Evolutionary conservation across 371 early-diverging fungal genomes (phyloP), one percentile per base, ranked within the genome.

Genomic region (Mucor plumbeus): DNA sequence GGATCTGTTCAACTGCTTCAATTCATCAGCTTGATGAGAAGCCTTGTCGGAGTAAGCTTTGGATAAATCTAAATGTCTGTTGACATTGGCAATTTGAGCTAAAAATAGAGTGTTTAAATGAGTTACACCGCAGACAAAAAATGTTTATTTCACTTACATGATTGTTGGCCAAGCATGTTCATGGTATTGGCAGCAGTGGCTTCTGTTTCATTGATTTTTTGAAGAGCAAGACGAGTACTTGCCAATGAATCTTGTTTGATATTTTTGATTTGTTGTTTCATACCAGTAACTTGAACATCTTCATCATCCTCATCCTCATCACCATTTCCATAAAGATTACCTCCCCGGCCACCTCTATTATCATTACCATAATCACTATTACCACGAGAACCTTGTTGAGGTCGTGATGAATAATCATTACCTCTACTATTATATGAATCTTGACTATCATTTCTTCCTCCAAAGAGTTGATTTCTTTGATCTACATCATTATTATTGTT

Each of bases 1-100:
- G 58, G 90, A 92, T 55, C 88, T 82, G 80, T 93, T 93, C 38
- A 93, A 79, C 10, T 91, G 87, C 68, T 89, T 91, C 50, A 95
- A 85, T 64, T 92, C 90, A 53, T 85, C 79, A 9, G 94, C 88
- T 71, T 92, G 88, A 15, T 86, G 84, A 19, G 90, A 85, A 10
- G 92, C 88, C 55, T 87, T 83, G 67, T 92, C 89, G 6, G 92
- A 89, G 72, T 91, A 85, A 17, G 88, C 80, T 59, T 89, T 90
- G 61, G 94, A 88, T 61, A 85, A 69, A 64, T 94, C 94, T 50
- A 95, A 76, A 58, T 87, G 87, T 35, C 88, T 79, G 64, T 92
- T 90, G 43, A 92, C 85, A 61, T 87, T 85, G 68, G 89, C 85
- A 31, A 95, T 80, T 59, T 73, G 73, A 54, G 69, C 72, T 72